A percentile compares a stretch with the other conserved stretches of the same genome.
These are phyloP conservation scores for Coemansia sp. DNA, from an alignment of 192 early-diverging fungal genomes.

Conservation along the genomic window DNA sequence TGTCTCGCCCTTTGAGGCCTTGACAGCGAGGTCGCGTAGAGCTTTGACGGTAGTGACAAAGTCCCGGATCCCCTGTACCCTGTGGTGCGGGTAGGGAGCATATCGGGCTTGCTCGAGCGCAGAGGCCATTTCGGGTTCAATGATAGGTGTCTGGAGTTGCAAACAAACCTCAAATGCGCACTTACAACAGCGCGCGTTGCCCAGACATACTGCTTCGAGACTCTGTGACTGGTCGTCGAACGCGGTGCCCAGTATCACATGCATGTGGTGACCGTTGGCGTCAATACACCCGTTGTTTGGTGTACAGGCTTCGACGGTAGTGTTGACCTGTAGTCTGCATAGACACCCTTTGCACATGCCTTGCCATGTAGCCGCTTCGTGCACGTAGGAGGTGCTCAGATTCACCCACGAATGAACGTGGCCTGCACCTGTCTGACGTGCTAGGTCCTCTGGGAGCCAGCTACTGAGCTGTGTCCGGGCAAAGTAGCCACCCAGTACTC, in stretches of 20 bases:
- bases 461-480: conserved; percentile 22
- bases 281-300: conserved; percentile 19
- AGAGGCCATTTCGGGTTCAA: conserved; percentile 6
- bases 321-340: conserved; percentile 7
- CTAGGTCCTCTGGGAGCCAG: conserved; percentile 29
- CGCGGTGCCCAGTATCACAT: conserved; percentile 5
- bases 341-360: conserved; percentile 32
- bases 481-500: conserved; percentile 30
- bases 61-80: conserved; percentile 32
- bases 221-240: conserved; percentile 2
- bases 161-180: conserved; percentile 8
- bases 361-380: conserved; percentile 11
- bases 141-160: conserved; percentile 8
- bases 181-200: conserved; percentile 30
- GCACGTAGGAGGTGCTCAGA: neutral
- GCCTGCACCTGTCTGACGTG: conserved; percentile 1
- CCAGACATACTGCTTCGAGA: neutral
- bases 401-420: conserved; percentile 40
- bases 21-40: conserved; percentile 15
- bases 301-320: neutral
- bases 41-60: conserved; percentile 19
- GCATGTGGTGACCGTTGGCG: conserved; percentile 35
- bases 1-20: conserved; percentile 24
- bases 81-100: conserved; percentile 23
- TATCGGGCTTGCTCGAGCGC: conserved; percentile 19